Percentiles rank a stretch among this genome's conserved stretches.
These are phyloP conservation scores for Coemansia umbellata DNA, from an alignment of 192 early-diverging fungal species.

Conservation along the genomic window DNA sequence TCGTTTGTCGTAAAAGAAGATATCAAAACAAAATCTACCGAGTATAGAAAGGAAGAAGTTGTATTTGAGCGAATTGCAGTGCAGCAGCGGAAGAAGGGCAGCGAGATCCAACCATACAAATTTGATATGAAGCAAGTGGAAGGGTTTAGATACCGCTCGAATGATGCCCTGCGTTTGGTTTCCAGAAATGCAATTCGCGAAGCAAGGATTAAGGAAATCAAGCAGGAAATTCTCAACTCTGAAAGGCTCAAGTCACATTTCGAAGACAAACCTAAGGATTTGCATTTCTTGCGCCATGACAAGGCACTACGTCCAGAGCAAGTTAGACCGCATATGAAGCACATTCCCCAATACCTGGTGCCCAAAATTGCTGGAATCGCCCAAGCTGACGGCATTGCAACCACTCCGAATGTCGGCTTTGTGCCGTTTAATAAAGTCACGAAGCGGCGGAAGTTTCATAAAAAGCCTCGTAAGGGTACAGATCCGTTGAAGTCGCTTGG, in stretches of 20 bases:
- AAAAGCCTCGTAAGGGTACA: conserved; percentile 12
- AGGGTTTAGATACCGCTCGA: conserved; percentile 87
- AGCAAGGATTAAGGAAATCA: conserved; percentile 92
- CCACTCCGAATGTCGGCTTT: conserved; percentile 38
- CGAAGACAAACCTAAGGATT: conserved; percentile 91
- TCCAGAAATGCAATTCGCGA: conserved; percentile 76
- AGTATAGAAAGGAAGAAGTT: conserved; percentile 55
- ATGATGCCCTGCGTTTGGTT: conserved; percentile 79
- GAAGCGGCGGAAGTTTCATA: conserved; percentile 25
- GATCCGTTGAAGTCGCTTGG: conserved; percentile 42
- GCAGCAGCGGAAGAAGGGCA: conserved; percentile 54
- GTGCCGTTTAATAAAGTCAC: conserved; percentile 39
- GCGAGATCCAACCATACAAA: conserved; percentile 69
- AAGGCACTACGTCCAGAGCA: conserved; percentile 76
- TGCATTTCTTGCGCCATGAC: conserved; percentile 90
- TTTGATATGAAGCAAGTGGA: conserved; percentile 88
- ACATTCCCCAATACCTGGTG: conserved; percentile 90
- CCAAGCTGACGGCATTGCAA: conserved; percentile 37
- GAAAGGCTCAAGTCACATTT: conserved; percentile 96
- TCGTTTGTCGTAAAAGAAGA: conserved; percentile 73
- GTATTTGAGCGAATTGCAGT: conserved; percentile 73
- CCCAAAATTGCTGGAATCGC: conserved; percentile 65
- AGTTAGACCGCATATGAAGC: conserved; percentile 86
- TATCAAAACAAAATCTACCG: conserved; percentile 8
- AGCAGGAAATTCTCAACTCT: conserved; percentile 90